These are phyloP conservation scores for Calonectria leucothoes DNA, from an alignment of 2,329 filamentous ascomycete species.

Conservation along the genomic window DNA sequence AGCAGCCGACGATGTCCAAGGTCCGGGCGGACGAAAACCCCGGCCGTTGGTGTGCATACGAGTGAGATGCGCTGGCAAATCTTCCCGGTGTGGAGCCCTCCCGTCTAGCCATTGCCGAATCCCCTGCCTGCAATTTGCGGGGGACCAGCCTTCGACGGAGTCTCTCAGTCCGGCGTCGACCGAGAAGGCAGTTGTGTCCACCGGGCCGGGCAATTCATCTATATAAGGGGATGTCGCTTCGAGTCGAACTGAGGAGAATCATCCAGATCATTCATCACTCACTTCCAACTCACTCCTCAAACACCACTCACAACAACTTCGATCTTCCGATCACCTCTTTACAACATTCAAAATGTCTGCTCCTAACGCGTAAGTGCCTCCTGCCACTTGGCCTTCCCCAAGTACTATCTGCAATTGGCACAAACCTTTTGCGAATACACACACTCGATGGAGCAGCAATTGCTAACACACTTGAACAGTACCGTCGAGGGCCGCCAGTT, in stretches of 20 bases:
- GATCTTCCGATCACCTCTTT: background rate
- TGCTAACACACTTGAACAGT: background rate
- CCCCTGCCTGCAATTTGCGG: background rate
- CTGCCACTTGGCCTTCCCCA: background rate
- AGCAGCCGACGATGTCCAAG: background rate
- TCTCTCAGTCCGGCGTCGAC: background rate
- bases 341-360: slow-evolving; percentile 5
- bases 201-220: background rate
- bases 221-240: background rate
- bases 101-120: background rate
- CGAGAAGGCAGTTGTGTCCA: background rate
- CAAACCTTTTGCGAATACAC: background rate
- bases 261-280: slow-evolving; percentile 7
- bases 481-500: slow-evolving; percentile 3
- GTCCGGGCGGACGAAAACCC: background rate
- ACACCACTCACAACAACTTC: background rate
- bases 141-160: background rate
- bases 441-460: background rate
- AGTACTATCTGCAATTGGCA: background rate
- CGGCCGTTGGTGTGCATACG: background rate
- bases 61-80: background rate
- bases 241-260: background rate
- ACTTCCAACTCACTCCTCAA: background rate
- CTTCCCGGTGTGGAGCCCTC: background rate
- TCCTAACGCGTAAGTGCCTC: background rate